Evolutionary conservation across 345 rosid genomes (phyloP).

Genomic region (Crucihimalaya himalaica): DNA sequence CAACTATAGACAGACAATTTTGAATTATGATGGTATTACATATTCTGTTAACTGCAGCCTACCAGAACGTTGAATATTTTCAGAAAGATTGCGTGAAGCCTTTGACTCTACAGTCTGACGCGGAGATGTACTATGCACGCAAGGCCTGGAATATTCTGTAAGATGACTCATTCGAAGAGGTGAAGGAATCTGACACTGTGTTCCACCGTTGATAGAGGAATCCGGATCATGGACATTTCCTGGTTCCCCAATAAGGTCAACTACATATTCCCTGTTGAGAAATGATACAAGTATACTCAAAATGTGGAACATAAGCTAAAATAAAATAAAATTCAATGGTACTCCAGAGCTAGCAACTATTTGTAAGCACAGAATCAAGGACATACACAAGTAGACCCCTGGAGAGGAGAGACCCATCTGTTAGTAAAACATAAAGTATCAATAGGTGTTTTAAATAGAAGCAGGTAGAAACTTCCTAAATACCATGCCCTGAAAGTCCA

Average conservation of each 20-base stretch:
- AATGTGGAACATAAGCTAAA: constrained; percentile 15
- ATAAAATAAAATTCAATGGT: neutral
- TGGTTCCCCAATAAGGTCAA: constrained; percentile 91
- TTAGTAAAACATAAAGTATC: constrained; percentile 19
- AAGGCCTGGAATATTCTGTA: constrained; percentile 52
- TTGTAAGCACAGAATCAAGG: constrained; percentile 35
- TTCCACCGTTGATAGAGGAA: constrained; percentile 81
- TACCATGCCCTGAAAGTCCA: constrained; percentile 13
- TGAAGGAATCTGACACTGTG: constrained; percentile 59
- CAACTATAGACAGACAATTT: neutral
- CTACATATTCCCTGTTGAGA: constrained; percentile 87
- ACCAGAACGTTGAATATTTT: constrained; percentile 51
- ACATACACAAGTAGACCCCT: constrained; percentile 36
- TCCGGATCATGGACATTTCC: constrained; percentile 87
- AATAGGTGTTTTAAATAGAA: neutral
- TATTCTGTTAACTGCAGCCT: constrained; percentile 24
- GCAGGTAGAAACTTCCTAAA: constrained; percentile 2
- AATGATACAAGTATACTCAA: constrained; percentile 18
- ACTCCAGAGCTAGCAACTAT: constrained; percentile 11
- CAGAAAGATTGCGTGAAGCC: constrained; percentile 37
- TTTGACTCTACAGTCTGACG: constrained; percentile 42
- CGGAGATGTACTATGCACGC: constrained; percentile 43
- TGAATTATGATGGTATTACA: neutral
- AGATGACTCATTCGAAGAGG: constrained; percentile 65
- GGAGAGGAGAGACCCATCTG: constrained; percentile 34